A percentile compares a stretch with the other conserved stretches of the same genome.
phyloP scores from a whole-genome alignment of 2,329 filamentous ascomycete genomes.

The Beauveria medogensis region DNA sequence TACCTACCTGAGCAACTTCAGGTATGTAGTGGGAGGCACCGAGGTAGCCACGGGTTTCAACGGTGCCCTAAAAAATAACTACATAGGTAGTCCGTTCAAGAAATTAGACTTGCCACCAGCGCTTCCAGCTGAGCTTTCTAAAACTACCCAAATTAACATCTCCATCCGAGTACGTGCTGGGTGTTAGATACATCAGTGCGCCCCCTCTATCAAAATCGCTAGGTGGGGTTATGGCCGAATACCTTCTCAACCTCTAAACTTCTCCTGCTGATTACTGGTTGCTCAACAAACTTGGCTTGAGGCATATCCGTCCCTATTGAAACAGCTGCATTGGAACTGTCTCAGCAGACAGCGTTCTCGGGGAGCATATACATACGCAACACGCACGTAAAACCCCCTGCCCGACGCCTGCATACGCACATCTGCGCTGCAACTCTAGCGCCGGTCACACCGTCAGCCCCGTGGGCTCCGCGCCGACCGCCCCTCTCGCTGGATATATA shows the following conservation, averaged over 20 bases:
- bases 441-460: neutral
- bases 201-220: slow-evolving; percentile 4
- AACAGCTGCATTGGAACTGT: neutral
- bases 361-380: too few relatives aligned
- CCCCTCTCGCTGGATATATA: neutral
- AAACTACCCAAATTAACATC: too few relatives aligned
- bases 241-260: neutral
- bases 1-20: too few relatives aligned
- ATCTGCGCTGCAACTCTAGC: neutral
- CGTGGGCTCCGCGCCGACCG: neutral
- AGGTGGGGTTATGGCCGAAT: slow-evolving; percentile 4
- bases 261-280: neutral
- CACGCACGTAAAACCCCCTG: neutral
- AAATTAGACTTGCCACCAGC: too few relatives aligned
- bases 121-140: too few relatives aligned
- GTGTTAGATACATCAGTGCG: too few relatives aligned
- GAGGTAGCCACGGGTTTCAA: too few relatives aligned
- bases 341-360: neutral
- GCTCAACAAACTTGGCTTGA: neutral
- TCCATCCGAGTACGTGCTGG: too few relatives aligned
- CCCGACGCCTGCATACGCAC: neutral
- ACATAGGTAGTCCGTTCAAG: too few relatives aligned
- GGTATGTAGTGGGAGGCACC: too few relatives aligned
- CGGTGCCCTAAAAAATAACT: too few relatives aligned
- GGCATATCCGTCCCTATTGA: neutral